Conservation (phyloP, 192 early-diverging fungal species). For the Mortierella claussenii region DNA sequence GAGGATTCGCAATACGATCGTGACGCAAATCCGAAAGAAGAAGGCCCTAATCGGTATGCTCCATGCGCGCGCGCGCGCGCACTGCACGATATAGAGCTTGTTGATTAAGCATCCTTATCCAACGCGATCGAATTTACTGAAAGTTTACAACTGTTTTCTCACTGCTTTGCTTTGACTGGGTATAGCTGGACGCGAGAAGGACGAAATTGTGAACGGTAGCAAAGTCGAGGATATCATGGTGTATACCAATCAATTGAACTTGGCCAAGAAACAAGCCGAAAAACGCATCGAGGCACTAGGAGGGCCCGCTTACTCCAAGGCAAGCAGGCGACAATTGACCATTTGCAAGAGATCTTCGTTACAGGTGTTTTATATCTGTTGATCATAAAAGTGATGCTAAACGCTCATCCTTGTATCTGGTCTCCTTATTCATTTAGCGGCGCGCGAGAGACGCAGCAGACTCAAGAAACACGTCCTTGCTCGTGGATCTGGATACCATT, state of each 20-base stretch:
- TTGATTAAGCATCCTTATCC: too few species aligned
- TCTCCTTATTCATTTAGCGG: too few species aligned
- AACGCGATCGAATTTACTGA: too few species aligned
- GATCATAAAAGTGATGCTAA: too few species aligned
- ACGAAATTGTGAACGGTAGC: slow-evolving; percentile 85
- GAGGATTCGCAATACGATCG: slow-evolving; percentile 72
- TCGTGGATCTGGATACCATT: slow-evolving; percentile 64
- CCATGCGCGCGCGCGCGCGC: too few species aligned
- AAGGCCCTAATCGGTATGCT: slow-evolving; percentile 60
- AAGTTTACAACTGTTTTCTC: too few species aligned
- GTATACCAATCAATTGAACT: slow-evolving; percentile 79
- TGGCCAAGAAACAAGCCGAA: slow-evolving; percentile 81
- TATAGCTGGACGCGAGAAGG: slow-evolving; percentile 67
- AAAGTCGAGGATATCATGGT: slow-evolving; percentile 76
- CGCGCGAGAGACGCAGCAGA: slow-evolving; percentile 21
- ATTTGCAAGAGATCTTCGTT: too few species aligned
- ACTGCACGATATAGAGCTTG: too few species aligned
- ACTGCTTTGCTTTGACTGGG: slow-evolving; percentile 34
- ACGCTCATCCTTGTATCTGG: too few species aligned
- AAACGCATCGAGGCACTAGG: slow-evolving; percentile 69
- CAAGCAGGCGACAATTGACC: slow-evolving; percentile 2
- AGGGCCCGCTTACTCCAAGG: slow-evolving; percentile 59
- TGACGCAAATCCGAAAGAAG: slow-evolving; percentile 80
- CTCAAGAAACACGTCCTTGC: slow-evolving; percentile 44
- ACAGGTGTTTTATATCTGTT: too few species aligned